Base-by-base conservation (phyloP, 1,284 basidiomycete genomes). In the Xerocomus minutiporus region DNA sequence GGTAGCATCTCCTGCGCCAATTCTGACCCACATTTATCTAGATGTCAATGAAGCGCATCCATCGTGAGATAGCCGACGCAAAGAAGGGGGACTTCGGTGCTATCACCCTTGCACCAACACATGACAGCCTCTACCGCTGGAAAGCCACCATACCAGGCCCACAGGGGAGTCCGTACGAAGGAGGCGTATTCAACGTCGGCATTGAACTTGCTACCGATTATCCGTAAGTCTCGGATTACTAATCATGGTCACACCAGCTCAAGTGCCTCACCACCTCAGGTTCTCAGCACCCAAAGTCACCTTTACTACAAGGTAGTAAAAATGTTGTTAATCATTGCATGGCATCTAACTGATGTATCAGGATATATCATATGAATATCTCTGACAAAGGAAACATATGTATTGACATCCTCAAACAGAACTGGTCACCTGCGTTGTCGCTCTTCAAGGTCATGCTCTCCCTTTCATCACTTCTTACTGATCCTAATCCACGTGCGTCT, bases 311-410 rank as follows among this genome's bases (percentile, higher is more conserved):
- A 74, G 84, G 85, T 84, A 55, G 79, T 65, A 25, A 2, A 1
- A 5, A 11, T 50, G 8, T 11, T 9, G 3, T 9, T 45, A 4
- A 15, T 29, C 13, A 5, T 20, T 6, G 17, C 35, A 13, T 38
- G 28, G 13, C 28, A 4, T 13, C 29, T 40, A 12, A 66, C 42
- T 9, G 8, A n/a, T 15, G 12, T 39, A n/a, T 23, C 41, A 91
- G 89, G 64, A 91, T 94, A 67, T 94, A 94, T 66, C 92, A 95
- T 64, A 94, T 93, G 87, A 95, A 95, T 65, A 90, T 95, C 53
- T 86, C 86, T 51, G 84, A 88, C 49, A 79, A 80, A 47, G 86
- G 86, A 42, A 77, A 75, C 58, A 82, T 89, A 48, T 88, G 86
- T 63, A 86, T 87, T 58, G 85, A 94, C 70, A 88, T 93, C 45